Evolutionary conservation across 2,329 filamentous ascomycete species (phyloP).

Genomic region (Orbilia oligospora): DNA sequence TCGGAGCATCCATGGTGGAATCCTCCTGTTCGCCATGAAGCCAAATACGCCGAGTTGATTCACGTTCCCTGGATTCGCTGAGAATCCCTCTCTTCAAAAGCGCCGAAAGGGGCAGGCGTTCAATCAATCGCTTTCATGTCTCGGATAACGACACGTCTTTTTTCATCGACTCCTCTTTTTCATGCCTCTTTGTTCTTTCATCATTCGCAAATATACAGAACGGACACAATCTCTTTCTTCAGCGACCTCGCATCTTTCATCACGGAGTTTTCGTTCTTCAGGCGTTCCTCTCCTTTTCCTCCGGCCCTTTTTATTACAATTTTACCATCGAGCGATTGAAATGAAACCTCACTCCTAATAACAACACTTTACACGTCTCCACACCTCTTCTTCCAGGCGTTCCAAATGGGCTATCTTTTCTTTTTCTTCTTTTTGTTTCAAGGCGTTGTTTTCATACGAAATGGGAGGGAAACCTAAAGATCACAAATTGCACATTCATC

Average conservation of each 20-base stretch:
- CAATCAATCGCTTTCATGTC: neutral
- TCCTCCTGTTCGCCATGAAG: constrained; percentile 52
- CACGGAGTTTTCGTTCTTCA: constrained; percentile 5
- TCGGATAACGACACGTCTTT: constrained; percentile 14
- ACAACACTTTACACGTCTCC: constrained; percentile 22
- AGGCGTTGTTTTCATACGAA: constrained; percentile 12
- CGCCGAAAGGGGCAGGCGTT: neutral
- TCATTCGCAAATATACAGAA: constrained; percentile 20
- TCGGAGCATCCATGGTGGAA: constrained; percentile 56
- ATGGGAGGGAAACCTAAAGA: neutral
- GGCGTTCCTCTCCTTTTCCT: constrained; percentile 13
- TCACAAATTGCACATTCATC: constrained; percentile 14
- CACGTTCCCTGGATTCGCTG: constrained; percentile 55
- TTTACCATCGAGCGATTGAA: neutral
- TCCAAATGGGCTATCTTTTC: neutral
- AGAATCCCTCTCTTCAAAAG: neutral
- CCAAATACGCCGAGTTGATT: constrained; percentile 59
- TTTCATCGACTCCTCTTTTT: neutral
- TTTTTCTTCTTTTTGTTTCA: neutral
- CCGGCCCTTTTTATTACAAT: neutral
- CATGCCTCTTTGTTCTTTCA: too few species aligned
- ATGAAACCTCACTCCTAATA: constrained; percentile 2
- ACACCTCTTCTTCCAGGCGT: constrained; percentile 11
- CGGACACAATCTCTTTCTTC: neutral
- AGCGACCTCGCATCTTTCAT: constrained; percentile 26